Percentiles rank a stretch among this genome's conserved stretches.
Conservation (phyloP, 352 stramenopile genomes). For the Aphanomyces astaci region DNA sequence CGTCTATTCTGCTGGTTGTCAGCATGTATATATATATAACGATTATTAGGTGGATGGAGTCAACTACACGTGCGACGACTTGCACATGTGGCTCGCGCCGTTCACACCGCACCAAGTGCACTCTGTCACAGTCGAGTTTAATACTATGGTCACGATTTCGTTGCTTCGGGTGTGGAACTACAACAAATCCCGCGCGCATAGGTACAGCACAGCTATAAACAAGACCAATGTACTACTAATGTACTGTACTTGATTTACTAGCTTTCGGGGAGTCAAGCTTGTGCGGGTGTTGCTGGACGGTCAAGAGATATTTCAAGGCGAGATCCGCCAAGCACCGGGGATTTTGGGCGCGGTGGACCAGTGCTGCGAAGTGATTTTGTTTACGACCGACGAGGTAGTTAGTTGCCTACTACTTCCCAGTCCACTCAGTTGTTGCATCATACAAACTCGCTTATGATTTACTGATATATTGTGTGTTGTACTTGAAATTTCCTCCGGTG, state of each 20-base stretch:
- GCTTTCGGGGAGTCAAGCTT: constrained; percentile 50
- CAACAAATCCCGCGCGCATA: constrained; percentile 85
- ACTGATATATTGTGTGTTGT: too few relatives aligned
- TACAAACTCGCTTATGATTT: too few relatives aligned
- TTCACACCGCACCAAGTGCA: constrained; percentile 51
- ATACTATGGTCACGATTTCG: constrained; percentile 35
- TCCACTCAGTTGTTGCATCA: too few relatives aligned
- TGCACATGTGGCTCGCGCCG: constrained; percentile 87
- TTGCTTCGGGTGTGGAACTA: constrained; percentile 91
- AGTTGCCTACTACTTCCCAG: too few relatives aligned
- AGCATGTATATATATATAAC: too few relatives aligned
- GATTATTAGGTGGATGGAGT: constrained; percentile 69
- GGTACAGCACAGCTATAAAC: constrained; percentile 21
- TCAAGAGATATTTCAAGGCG: constrained; percentile 71
- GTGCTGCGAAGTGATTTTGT: constrained; percentile 81
- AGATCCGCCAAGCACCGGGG: constrained; percentile 69
- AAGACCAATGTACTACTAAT: too few relatives aligned
- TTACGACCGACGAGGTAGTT: constrained; percentile 50
- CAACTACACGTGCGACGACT: constrained; percentile 85
- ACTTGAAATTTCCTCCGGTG: too few relatives aligned
- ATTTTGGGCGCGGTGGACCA: constrained; percentile 42
- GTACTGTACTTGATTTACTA: background rate
- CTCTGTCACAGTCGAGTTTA: constrained; percentile 49
- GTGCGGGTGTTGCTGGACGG: constrained; percentile 50
- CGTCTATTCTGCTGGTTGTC: too few relatives aligned